These are phyloP conservation scores for Calonectria multiphialidica DNA, from an alignment of 2,329 filamentous ascomycete genomes.

Conservation along the genomic window DNA sequence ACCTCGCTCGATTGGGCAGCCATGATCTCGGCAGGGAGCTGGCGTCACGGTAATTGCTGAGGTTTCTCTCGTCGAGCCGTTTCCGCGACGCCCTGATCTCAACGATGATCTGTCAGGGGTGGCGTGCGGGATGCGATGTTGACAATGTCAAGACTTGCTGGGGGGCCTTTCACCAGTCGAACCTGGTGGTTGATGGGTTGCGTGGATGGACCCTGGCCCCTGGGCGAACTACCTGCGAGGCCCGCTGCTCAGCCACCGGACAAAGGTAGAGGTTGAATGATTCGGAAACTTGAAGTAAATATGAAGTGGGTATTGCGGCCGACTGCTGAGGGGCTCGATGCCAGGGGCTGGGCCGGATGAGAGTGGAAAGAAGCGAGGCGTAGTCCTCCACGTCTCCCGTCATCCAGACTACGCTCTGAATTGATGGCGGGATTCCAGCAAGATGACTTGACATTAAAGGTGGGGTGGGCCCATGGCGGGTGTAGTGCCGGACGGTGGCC, in stretches of 20 bases:
- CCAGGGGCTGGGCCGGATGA: neutral
- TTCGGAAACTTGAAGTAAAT: neutral
- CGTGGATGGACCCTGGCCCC: conserved; percentile 37
- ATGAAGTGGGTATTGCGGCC: neutral
- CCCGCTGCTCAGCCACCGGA: neutral
- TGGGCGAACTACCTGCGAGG: conserved; percentile 14
- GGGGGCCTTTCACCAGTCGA: conserved; percentile 39
- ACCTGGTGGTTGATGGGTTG: conserved; percentile 22
- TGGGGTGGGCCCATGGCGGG: conserved; percentile 26
- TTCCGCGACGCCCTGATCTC: conserved; percentile 4
- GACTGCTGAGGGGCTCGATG: conserved; percentile 4
- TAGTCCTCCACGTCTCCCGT: conserved; percentile 9
- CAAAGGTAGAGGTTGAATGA: neutral
- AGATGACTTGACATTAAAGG: conserved; percentile 32
- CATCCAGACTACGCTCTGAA: conserved; percentile 12
- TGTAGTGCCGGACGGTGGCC: conserved; percentile 15
- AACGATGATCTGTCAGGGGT: conserved; percentile 20
- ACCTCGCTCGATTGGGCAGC: conserved; percentile 55
- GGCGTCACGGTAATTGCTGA: conserved; percentile 20
- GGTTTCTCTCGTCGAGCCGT: conserved; percentile 6
- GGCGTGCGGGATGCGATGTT: conserved; percentile 39
- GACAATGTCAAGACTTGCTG: conserved; percentile 35
- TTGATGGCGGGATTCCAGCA: conserved; percentile 17
- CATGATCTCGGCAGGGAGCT: conserved; percentile 36
- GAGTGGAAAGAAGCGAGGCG: neutral